phyloP scores from a whole-genome alignment of 2,329 filamentous ascomycete species.

The Cladosporium phlei region DNA sequence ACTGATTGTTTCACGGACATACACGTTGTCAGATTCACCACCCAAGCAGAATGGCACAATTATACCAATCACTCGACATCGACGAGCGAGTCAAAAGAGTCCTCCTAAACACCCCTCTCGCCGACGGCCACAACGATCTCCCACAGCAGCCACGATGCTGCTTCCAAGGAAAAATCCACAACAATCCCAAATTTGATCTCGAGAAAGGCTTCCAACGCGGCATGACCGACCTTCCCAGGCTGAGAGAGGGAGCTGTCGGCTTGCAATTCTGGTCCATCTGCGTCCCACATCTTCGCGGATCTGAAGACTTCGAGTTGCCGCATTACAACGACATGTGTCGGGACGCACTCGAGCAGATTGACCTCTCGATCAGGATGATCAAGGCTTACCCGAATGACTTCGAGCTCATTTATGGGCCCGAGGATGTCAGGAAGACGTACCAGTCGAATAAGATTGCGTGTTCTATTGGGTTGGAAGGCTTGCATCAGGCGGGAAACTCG shows the following conservation, averaged over 20 bases:
- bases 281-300: conserved; percentile 21
- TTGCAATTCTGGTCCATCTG: conserved; percentile 26
- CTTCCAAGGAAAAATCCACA: conserved; percentile 31
- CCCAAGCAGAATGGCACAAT: conserved; percentile 13
- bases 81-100: conserved; percentile 31
- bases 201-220: conserved; percentile 31
- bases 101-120: conserved; percentile 27
- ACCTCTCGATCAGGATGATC: conserved; percentile 27
- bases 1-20: no score
- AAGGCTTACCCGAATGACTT: conserved; percentile 29
- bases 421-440: conserved; percentile 30
- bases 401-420: conserved; percentile 25
- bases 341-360: conserved; percentile 24
- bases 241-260: conserved; percentile 24
- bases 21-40: no score
- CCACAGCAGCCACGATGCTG: conserved; percentile 18
- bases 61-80: conserved; percentile 22
- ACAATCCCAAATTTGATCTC: conserved; percentile 33
- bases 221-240: conserved; percentile 22
- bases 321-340: conserved; percentile 24
- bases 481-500: conserved; percentile 34
- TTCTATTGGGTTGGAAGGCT: conserved; percentile 37
- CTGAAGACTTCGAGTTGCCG: conserved; percentile 23
- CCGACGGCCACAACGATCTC: conserved; percentile 36
- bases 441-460: conserved; percentile 32